Conservation (phyloP, 768 basidiomycete genomes). For the Phaeotremella skinneri region DNA sequence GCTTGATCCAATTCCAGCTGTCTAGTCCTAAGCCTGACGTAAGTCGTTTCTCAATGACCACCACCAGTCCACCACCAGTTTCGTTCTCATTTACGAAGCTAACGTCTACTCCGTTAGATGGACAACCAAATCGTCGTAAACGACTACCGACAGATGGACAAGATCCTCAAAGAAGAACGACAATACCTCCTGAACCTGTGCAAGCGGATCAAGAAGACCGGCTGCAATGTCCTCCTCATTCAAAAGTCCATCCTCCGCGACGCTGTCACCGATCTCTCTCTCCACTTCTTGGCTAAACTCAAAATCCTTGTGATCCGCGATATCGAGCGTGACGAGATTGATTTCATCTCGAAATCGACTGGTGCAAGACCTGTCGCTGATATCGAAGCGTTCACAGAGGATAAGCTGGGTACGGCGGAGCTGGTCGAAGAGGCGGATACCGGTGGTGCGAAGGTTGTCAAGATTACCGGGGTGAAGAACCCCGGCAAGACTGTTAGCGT, state of each 20-base stretch:
- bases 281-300: conserved; percentile 94
- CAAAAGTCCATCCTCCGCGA: conserved; percentile 99
- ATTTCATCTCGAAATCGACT: conserved; percentile 90
- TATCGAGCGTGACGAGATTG: conserved; percentile 96
- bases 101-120: conserved; percentile 63
- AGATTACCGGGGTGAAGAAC: conserved; percentile 92
- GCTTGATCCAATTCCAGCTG: conserved; percentile 95
- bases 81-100: conserved; percentile 30
- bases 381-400: conserved; percentile 94
- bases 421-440: conserved; percentile 79
- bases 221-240: conserved; percentile 96
- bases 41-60: conserved; percentile 41
- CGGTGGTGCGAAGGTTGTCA: conserved; percentile 84
- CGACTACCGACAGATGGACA: conserved; percentile 99
- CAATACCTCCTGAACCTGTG: conserved; percentile 96
- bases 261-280: conserved; percentile 95
- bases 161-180: conserved; percentile 97
- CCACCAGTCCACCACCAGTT: not conserved
- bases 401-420: conserved; percentile 96
- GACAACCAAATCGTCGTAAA: conserved; percentile 99
- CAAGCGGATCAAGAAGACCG: conserved; percentile 99
- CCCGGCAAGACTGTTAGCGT: conserved; percentile 91
- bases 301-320: conserved; percentile 97
- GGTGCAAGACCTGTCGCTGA: conserved; percentile 96
- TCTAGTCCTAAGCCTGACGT: conserved; percentile 97